Evolutionary conservation across 2,329 filamentous ascomycete genomes (phyloP).

Genomic region (Neofusicoccum laricinum): DNA sequence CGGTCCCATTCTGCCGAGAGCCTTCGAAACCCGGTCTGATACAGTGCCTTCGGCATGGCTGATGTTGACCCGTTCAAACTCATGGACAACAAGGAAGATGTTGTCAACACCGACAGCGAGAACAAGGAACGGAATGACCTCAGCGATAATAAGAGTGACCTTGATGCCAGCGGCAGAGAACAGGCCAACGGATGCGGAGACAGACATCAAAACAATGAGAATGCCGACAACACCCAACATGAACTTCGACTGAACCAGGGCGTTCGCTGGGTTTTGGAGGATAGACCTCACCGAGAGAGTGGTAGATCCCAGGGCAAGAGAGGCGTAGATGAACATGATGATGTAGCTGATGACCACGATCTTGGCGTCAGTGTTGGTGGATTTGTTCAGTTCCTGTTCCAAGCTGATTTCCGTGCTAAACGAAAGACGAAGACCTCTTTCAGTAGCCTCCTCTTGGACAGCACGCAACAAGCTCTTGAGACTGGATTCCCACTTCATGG

Average conservation of each 20-base stretch:
- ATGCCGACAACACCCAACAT: constrained; percentile 93
- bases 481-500: constrained; percentile 85
- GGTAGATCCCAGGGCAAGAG: constrained; percentile 84
- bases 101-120: constrained; percentile 97
- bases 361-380: constrained; percentile 95
- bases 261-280: constrained; percentile 75
- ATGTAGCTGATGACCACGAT: constrained; percentile 96
- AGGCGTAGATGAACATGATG: constrained; percentile 98
- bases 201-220: constrained; percentile 94
- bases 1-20: constrained; percentile 93
- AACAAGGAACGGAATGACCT: constrained; percentile 97
- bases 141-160: constrained; percentile 94
- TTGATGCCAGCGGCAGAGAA: constrained; percentile 92
- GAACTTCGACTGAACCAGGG: constrained; percentile 94
- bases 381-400: constrained; percentile 95
- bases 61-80: constrained; percentile 92
- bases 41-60: constrained; percentile 87
- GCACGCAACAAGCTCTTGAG: constrained; percentile 71
- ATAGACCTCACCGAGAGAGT: constrained; percentile 75
- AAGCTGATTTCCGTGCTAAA: constrained; percentile 95
- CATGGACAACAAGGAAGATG: constrained; percentile 97
- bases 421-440: constrained; percentile 79
- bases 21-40: constrained; percentile 78
- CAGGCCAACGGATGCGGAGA: constrained; percentile 88
- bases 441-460: constrained; percentile 75